phyloP scores from a whole-genome alignment of 73 alveolate genomes.

The Uronychia setigera region DNA sequence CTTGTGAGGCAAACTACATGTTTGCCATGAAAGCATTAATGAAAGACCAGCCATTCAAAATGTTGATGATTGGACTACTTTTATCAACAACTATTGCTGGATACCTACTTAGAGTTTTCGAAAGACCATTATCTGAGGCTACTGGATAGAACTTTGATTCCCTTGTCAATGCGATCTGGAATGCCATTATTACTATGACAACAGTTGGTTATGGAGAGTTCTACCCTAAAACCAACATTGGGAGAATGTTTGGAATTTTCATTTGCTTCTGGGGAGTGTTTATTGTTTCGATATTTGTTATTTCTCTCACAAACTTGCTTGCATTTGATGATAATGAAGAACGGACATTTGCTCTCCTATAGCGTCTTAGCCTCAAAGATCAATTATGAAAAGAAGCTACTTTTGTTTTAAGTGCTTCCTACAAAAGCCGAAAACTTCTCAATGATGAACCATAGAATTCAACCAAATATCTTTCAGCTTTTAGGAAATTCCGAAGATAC shows the following conservation, averaged over 20 bases:
- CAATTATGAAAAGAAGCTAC: slow-evolving; percentile 30
- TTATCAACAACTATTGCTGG: slow-evolving; percentile 63
- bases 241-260: slow-evolving; percentile 88
- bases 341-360: slow-evolving; percentile 62
- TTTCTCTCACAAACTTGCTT: slow-evolving; percentile 84
- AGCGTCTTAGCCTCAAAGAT: slow-evolving; percentile 56
- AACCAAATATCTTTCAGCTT: slow-evolving; percentile 12
- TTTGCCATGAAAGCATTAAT: slow-evolving; percentile 74
- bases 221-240: slow-evolving; percentile 92
- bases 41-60: slow-evolving; percentile 65
- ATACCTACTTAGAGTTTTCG: slow-evolving; percentile 71
- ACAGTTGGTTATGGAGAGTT: slow-evolving; percentile 99
- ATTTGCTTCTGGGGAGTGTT: slow-evolving; percentile 97
- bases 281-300: slow-evolving; percentile 92
- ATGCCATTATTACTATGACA: slow-evolving; percentile 91
- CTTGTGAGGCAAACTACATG: slow-evolving; percentile 72
- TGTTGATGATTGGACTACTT: slow-evolving; percentile 53
- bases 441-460: slow-evolving; percentile 23
- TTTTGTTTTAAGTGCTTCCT: slow-evolving; percentile 43
- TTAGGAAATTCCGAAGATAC: slow-evolving; percentile 42
- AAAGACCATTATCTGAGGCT: slow-evolving; percentile 61
- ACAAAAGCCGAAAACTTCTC: slow-evolving; percentile 29
- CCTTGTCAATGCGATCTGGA: slow-evolving; percentile 87
- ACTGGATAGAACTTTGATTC: slow-evolving; percentile 32
- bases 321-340: slow-evolving; percentile 78